phyloP scores from a whole-genome alignment of 1,139 yeast genomes.

The Zygosaccharomyces pseudobailii region DNA sequence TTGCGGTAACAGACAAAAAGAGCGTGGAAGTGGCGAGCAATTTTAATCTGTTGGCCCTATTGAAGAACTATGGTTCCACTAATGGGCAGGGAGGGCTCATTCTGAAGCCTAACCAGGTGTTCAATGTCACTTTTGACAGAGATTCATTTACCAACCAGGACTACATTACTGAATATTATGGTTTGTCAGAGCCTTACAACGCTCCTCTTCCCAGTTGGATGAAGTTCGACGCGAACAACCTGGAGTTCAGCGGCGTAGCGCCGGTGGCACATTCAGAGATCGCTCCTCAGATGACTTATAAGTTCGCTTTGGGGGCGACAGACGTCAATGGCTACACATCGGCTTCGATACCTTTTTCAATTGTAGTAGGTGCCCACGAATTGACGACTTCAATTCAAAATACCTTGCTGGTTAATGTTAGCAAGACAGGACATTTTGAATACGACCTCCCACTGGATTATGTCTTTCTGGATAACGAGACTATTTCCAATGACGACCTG shows the following conservation, averaged over 20 bases:
- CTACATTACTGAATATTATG: constrained; percentile 66
- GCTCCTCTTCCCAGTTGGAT: constrained; percentile 93
- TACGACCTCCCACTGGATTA: constrained; percentile 56
- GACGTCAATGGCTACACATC: constrained; percentile 76
- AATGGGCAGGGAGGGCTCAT: constrained; percentile 74
- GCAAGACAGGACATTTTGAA: constrained; percentile 51
- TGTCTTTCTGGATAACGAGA: constrained; percentile 55
- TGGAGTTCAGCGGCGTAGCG: constrained; percentile 81
- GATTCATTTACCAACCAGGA: constrained; percentile 44
- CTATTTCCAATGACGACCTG: constrained; percentile 48
- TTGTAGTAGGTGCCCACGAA: constrained; percentile 84
- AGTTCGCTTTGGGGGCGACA: constrained; percentile 72
- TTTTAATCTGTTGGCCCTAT: constrained; percentile 44
- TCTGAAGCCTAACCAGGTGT: constrained; percentile 60
- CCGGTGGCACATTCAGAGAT: constrained; percentile 79
- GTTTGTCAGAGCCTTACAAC: constrained; percentile 65
- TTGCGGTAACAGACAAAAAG: constrained; percentile 54
- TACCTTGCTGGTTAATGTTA: constrained; percentile 58
- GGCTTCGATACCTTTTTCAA: constrained; percentile 60
- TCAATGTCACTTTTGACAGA: constrained; percentile 57
- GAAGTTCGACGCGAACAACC: constrained; percentile 52
- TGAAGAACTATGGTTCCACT: constrained; percentile 57
- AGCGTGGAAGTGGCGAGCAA: constrained; percentile 42
- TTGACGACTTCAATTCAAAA: constrained; percentile 52
- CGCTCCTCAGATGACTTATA: constrained; percentile 78